Base-by-base conservation (phyloP, 2,329 filamentous ascomycete species). In the Trichophyton equinum region DNA sequence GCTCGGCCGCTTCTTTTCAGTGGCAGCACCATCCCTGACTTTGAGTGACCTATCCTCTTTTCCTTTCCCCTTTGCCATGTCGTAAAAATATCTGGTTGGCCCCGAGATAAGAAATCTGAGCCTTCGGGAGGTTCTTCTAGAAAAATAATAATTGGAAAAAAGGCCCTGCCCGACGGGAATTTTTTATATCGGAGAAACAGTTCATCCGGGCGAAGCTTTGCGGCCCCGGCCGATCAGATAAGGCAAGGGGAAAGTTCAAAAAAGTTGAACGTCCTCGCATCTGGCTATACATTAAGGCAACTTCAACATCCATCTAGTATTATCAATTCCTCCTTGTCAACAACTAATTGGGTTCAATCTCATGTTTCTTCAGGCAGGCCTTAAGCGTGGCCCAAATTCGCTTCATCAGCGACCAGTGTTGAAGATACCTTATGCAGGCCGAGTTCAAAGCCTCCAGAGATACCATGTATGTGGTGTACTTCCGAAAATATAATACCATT, bases 21-120 rank as follows among this genome's bases (percentile, higher is more conserved):
- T 67, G 51, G 63, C 42, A 13, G 64, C 25, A 11, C 5, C 27
- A 55, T 55, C 51, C n/a, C 36, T 55, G 51, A 4, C 51, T 15
- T 38, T 55, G 18, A 70, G 68, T 44, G 70, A 68, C 64, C 65
- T 67, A 42, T 72, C 74, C 58, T 64, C 69, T 66, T 75, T 75
- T 63, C 65, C 68, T 67, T 75, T 74, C 59, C 67, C 72, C 74
- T 75, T 76, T 62, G 61, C 38, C 27, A 57, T 57, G 4, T n/a
- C 27, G 46, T 36, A 18, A 38, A 18, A 20, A 44, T 55, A 27
- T 0, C 33, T 11, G 51, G 30, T 55, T 55, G 46, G 20, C 8
- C 13, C 33, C 18, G 51, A 8, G 5, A 20, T 15, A 55, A 55
- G 51, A 9, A 55, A 55, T 55, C 18, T 18, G 27, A 36, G n/a